These are phyloP conservation scores for Lindgomyces ingoldianus DNA, from an alignment of 495 filamentous ascomycete genomes.

Conservation along the genomic window DNA sequence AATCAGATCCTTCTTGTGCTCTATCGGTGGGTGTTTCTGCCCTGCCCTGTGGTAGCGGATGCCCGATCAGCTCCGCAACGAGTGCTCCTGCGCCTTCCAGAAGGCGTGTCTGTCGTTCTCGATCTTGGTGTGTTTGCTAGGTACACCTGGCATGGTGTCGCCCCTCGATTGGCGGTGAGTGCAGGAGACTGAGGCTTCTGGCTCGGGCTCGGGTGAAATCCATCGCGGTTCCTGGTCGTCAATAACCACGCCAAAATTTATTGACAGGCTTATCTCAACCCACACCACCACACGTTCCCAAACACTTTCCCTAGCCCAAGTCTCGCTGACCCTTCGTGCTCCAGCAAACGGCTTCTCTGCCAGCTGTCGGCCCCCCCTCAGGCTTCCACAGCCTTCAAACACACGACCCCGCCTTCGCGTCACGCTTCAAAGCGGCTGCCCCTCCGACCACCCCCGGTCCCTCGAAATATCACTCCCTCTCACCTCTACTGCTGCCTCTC, in stretches of 20 bases:
- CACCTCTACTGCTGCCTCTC: no score
- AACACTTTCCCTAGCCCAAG: background rate
- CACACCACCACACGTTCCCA: background rate
- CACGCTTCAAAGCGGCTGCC: no score
- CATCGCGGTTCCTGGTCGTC: background rate
- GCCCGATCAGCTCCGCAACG: no score
- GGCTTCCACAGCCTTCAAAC: no score
- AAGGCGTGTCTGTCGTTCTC: no score
- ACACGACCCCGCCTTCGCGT: no score
- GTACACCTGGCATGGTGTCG: background rate
- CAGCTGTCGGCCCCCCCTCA: background rate
- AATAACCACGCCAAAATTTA: background rate
- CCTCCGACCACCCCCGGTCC: background rate
- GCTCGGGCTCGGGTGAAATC: background rate
- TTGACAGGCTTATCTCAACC: background rate
- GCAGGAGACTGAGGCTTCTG: background rate
- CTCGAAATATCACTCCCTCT: no score
- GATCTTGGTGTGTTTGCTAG: background rate
- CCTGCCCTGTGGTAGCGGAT: no score
- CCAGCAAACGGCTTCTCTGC: background rate
- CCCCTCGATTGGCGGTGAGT: background rate
- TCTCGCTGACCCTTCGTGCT: background rate
- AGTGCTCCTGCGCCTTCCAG: no score
- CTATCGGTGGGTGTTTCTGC: no score
- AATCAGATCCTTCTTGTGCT: no score